phyloP scores from a whole-genome alignment of 2,329 filamentous ascomycete genomes.

The Parafenestella ontariensis region DNA sequence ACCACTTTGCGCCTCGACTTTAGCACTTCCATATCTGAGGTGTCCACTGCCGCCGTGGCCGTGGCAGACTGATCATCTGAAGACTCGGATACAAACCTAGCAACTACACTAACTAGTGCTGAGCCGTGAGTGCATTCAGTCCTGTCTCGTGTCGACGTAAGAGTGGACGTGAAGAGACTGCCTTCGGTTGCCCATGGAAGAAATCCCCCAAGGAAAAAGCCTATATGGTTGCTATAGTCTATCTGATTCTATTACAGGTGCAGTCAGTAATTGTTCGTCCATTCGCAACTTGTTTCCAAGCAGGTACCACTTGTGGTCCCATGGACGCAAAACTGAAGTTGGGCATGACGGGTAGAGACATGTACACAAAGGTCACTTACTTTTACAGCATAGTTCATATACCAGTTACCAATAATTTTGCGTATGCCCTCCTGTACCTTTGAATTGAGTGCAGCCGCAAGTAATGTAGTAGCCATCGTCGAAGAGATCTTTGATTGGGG shows the following conservation, averaged over 20 bases:
- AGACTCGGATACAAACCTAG: conserved; percentile 32
- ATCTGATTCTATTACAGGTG: background rate
- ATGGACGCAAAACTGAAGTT: background rate
- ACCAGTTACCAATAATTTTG: conserved; percentile 56
- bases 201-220: conserved; percentile 51
- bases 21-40: conserved; percentile 5
- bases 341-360: background rate
- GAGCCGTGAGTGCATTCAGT: conserved; percentile 52
- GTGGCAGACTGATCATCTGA: background rate
- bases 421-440: conserved; percentile 56
- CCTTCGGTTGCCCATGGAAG: conserved; percentile 58
- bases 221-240: conserved; percentile 10
- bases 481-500: conserved; percentile 45
- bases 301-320: background rate
- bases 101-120: conserved; percentile 46
- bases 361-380: conserved; percentile 8
- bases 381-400: conserved; percentile 43
- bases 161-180: conserved; percentile 50
- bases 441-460: conserved; percentile 50
- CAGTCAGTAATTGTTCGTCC: background rate
- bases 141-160: conserved; percentile 38
- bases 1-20: conserved; percentile 22
- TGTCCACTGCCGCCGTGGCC: background rate
- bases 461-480: conserved; percentile 52
- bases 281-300: background rate